Conservation (phyloP, 148 eudicot species). For the Diospyros lotus region DNA sequence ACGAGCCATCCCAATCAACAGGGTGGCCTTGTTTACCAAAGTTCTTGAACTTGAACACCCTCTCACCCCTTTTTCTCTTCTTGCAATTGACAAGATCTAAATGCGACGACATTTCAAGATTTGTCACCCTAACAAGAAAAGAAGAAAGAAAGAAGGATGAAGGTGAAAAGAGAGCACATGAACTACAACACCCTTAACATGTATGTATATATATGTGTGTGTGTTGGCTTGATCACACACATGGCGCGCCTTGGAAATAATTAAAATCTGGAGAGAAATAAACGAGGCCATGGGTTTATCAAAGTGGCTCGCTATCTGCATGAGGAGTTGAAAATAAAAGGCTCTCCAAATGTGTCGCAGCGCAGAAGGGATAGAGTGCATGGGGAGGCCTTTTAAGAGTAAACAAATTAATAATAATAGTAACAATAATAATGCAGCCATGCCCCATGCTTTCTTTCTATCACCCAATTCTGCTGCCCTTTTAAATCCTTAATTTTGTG, state of each 20-base stretch:
- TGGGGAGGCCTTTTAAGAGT: too few species aligned
- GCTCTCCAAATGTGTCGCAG: too few species aligned
- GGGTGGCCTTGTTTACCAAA: slow-evolving; percentile 81
- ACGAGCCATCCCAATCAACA: slow-evolving; percentile 52
- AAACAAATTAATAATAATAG: too few species aligned
- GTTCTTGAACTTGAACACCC: slow-evolving; percentile 67
- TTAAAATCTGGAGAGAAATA: slow-evolving; percentile 24
- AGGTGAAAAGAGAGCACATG: neutral
- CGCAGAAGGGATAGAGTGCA: too few species aligned
- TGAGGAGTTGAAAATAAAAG: slow-evolving; percentile 17
- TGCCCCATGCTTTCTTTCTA: too few species aligned
- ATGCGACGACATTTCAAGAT: slow-evolving; percentile 15
- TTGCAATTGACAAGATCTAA: slow-evolving; percentile 41
- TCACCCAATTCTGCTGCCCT: too few species aligned
- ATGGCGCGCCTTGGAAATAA: slow-evolving; percentile 34
- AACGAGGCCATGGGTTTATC: slow-evolving; percentile 13
- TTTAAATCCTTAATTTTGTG: too few species aligned
- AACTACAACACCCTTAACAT: neutral
- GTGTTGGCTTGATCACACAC: slow-evolving; percentile 43
- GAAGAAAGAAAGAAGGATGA: neutral
- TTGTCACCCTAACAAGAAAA: neutral
- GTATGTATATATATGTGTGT: neutral
- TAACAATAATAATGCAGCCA: too few species aligned
- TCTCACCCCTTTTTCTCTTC: slow-evolving; percentile 68
- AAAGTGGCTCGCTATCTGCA: slow-evolving; percentile 38